A percentile compares a stretch with the other conserved stretches of the same genome.
Evolutionary conservation across 768 basidiomycete species (phyloP).

Genomic region (Hysterangium stoloniferum): DNA sequence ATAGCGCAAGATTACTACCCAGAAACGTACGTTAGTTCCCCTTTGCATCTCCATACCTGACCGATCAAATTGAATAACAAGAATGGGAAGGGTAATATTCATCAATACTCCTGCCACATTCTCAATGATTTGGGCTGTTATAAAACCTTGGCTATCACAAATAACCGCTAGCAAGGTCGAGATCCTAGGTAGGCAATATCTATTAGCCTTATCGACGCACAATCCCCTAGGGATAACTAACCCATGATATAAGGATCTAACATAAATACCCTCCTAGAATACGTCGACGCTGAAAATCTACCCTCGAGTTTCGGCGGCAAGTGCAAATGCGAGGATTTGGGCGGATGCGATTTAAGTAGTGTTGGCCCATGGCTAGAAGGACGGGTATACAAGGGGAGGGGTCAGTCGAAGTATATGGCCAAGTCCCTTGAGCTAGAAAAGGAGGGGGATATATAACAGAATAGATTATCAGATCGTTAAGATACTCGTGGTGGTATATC

Average conservation of each 20-base stretch:
- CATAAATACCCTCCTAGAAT: constrained; percentile 42
- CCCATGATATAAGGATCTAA: constrained; percentile 35
- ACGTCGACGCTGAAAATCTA: constrained; percentile 56
- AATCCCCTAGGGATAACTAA: no score
- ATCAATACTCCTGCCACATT: constrained; percentile 69
- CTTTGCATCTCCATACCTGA: not conserved
- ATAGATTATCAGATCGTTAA: no score
- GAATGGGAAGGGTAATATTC: constrained; percentile 66
- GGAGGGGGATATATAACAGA: not conserved
- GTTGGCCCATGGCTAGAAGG: constrained; percentile 70
- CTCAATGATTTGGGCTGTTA: constrained; percentile 59
- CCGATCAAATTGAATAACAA: constrained; percentile 28
- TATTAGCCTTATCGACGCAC: not conserved
- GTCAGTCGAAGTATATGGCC: not conserved
- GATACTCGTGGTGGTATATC: no score
- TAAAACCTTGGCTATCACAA: constrained; percentile 67
- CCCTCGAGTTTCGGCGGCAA: constrained; percentile 57
- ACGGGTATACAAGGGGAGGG: not conserved
- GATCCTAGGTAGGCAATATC: constrained; percentile 40
- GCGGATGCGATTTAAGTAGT: constrained; percentile 54
- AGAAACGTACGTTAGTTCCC: constrained; percentile 42
- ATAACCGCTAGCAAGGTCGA: constrained; percentile 64
- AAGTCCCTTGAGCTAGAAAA: not conserved
- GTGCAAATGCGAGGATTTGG: constrained; percentile 48
- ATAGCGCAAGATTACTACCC: constrained; percentile 75